These are phyloP conservation scores for Pascua guehoae DNA, from an alignment of 1,284 basidiomycete genomes.

Conservation along the genomic window DNA sequence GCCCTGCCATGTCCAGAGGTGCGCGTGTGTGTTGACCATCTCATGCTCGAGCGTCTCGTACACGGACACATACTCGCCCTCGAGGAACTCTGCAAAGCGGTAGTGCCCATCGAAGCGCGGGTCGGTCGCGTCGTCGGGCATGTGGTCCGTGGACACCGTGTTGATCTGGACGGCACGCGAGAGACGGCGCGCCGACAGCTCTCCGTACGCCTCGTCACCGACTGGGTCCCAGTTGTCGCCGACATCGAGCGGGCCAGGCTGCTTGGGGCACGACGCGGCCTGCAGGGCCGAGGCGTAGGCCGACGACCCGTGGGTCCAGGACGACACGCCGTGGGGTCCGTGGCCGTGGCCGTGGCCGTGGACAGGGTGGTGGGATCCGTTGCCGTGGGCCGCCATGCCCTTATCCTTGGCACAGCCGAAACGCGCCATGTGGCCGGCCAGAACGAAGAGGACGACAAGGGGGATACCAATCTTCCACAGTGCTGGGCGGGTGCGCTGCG, in stretches of 20 bases:
- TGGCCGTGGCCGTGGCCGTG: neutral
- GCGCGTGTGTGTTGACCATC: slow-evolving; percentile 48
- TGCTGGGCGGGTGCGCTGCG: no score
- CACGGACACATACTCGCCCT: slow-evolving; percentile 44
- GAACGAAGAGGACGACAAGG: no score
- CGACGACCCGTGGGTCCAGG: neutral
- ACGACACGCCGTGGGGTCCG: neutral
- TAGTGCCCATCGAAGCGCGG: slow-evolving; percentile 44
- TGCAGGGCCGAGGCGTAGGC: neutral
- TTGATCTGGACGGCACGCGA: slow-evolving; percentile 45
- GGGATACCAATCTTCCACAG: no score
- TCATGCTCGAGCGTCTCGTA: slow-evolving; percentile 46
- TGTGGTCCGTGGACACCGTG: slow-evolving; percentile 50
- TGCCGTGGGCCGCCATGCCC: no score
- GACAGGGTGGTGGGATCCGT: neutral
- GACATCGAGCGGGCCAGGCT: slow-evolving; percentile 31
- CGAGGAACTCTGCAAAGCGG: slow-evolving; percentile 47
- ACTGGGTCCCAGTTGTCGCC: slow-evolving; percentile 38
- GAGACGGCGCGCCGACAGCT: slow-evolving; percentile 38
- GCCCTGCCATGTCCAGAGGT: slow-evolving; percentile 53
- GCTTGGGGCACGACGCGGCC: slow-evolving; percentile 30
- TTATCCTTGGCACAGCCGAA: no score
- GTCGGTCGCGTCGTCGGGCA: slow-evolving; percentile 37
- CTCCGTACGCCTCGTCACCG: slow-evolving; percentile 34
- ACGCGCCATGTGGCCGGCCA: no score